Evolutionary conservation across 2,329 filamentous ascomycete genomes (phyloP), one percentile per base, ranked within the genome.

Genomic region (Rutstroemia sp.): DNA sequence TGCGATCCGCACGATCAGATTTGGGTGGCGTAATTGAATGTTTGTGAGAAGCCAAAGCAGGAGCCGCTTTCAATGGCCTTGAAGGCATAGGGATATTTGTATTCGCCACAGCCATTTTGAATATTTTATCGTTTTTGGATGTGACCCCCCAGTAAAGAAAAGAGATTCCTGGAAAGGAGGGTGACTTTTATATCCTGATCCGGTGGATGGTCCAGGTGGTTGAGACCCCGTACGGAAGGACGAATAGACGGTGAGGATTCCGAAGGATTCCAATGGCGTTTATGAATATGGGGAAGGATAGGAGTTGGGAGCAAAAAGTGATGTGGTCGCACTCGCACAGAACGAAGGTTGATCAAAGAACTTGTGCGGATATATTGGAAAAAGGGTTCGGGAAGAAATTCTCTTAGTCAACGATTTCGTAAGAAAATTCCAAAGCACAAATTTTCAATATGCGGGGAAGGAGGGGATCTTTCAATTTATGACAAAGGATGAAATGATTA

Each of bases 1-100:
- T 61, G 2, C 67, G 61, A 19, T 69, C 67, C n/a, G 58, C 59
- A 19, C 66, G 63, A 54, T 67, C 65, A 19, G 60, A 60, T 5
- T 45, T 61, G 44, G 60, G 57, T 49, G 57, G 54, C 46, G 57
- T 60, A 55, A 48, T 59, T 39, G 34, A 42, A 55, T 44, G 48
- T 44, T 58, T 54, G 40, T 48, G 49, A 16, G 48, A 14, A 19
- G 46, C 40, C 23, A 56, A 25, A 16, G 53, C 47, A 36, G 53
- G 53, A 36, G 53, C 53, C 9, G 53, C 50, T 44, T 56, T 51
- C 47, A 38, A 44, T 34, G 53, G 47, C 39, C 47, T 56, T 19
- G 53, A 27, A 23, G 53, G 53, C 38, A 56, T 36, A 21, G 36
- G 25, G 17, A 56, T 36, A 16, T 36, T 56, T 45, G 53, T 30